Conservation (phyloP, 305 asterid genomes). For the Fraxinus velutina region DNA sequence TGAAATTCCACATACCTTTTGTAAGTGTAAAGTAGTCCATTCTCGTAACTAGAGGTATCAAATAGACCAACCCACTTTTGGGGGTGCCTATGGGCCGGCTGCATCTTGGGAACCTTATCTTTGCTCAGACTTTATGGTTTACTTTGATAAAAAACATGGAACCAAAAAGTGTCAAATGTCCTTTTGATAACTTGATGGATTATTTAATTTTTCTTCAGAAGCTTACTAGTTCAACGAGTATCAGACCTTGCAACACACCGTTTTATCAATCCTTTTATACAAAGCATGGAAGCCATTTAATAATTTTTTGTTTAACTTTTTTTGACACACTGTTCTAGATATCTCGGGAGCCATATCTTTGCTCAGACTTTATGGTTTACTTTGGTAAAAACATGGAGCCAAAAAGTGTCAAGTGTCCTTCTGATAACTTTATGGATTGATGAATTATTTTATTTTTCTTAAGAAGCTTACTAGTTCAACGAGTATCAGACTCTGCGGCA, state of each 20-base stretch:
- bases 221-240: neutral
- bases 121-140: neutral
- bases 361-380: neutral
- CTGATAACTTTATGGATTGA: neutral
- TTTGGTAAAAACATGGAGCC: neutral
- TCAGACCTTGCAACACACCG: neutral
- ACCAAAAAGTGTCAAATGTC: neutral
- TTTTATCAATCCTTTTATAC: neutral
- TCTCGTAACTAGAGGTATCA: slow-evolving; percentile 5
- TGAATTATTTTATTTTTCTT: neutral
- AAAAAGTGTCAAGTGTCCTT: neutral
- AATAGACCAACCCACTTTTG: slow-evolving; percentile 1
- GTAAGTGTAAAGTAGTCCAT: slow-evolving; percentile 4
- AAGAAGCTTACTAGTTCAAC: neutral
- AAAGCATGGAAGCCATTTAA: slow-evolving; percentile 14
- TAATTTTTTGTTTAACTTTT: neutral
- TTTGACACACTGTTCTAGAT: neutral
- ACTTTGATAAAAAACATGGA: neutral
- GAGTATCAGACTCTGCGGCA: neutral
- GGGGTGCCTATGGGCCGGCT: neutral
- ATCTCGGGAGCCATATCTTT: neutral
- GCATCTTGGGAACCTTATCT: neutral
- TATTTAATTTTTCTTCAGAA: neutral
- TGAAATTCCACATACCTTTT: neutral
- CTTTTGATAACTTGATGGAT: neutral